Percentiles rank a stretch among this genome's conserved stretches.
Conservation (phyloP, 2,329 filamentous ascomycete genomes). For the Colletotrichum tabaci region DNA sequence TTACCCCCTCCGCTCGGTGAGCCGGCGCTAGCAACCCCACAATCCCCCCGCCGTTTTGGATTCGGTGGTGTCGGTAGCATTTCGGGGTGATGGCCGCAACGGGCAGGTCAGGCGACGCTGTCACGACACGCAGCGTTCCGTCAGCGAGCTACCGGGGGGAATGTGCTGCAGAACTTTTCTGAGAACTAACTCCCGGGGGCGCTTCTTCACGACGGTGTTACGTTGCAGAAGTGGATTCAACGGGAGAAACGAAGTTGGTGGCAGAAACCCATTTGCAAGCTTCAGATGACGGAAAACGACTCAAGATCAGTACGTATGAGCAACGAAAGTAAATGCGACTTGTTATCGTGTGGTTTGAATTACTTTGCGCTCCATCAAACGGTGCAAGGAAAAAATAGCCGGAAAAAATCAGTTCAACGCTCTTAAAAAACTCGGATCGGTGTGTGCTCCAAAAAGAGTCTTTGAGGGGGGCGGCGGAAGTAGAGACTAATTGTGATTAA, state of each 20-base stretch:
- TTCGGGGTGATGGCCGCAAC: constrained; percentile 24
- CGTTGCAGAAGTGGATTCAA: not conserved
- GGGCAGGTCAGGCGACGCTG: constrained; percentile 30
- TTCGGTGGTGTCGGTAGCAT: constrained; percentile 33
- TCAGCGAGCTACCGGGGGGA: not conserved
- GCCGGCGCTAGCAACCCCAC: constrained; percentile 38
- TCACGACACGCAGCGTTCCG: constrained; percentile 16
- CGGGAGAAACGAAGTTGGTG: too few relatives aligned
- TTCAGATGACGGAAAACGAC: not conserved
- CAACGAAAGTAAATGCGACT: too few relatives aligned
- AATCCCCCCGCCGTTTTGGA: constrained; percentile 11
- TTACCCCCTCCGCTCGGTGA: constrained; percentile 19
- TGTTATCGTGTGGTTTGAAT: too few relatives aligned
- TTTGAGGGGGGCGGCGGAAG: too few relatives aligned
- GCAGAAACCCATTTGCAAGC: not conserved
- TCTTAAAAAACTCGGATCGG: too few relatives aligned
- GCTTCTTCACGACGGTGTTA: not conserved
- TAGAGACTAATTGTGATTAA: too few relatives aligned
- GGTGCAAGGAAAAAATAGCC: too few relatives aligned
- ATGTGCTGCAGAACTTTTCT: not conserved
- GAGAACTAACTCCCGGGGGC: not conserved
- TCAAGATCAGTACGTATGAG: too few relatives aligned
- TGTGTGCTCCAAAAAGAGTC: too few relatives aligned
- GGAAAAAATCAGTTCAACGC: too few relatives aligned
- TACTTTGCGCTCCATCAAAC: too few relatives aligned